Conservation (phyloP, 805 yeast species). For the Clavispora fructus region DNA sequence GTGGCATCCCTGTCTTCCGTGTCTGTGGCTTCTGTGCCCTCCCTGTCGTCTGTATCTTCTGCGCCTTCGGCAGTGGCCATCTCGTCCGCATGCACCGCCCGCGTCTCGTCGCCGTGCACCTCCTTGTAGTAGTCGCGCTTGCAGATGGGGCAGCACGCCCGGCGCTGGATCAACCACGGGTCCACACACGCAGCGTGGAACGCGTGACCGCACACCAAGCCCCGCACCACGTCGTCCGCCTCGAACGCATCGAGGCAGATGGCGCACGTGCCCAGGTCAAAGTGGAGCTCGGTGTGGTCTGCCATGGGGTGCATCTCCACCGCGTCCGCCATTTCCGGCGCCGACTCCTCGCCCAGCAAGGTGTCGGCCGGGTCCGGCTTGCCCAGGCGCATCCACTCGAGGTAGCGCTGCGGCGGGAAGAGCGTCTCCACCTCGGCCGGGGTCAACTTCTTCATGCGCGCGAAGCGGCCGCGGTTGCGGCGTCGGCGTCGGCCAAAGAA, state of each 20-base stretch:
- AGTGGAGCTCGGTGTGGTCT: slow-evolving; percentile 35
- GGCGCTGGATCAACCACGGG: slow-evolving; percentile 72
- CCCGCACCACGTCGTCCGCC: slow-evolving; percentile 61
- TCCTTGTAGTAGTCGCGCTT: slow-evolving; percentile 56
- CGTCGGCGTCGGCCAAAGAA: slow-evolving; percentile 28
- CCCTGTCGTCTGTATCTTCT: too few relatives aligned
- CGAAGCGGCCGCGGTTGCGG: slow-evolving; percentile 33
- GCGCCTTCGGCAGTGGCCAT: too few relatives aligned
- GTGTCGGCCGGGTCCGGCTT: slow-evolving; percentile 21
- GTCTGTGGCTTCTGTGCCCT: too few relatives aligned
- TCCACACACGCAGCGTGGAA: slow-evolving; percentile 76
- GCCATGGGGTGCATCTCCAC: slow-evolving; percentile 3
- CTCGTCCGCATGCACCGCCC: slow-evolving; percentile 1
- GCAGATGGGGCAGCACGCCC: slow-evolving; percentile 83
- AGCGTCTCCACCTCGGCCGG: slow-evolving; percentile 54
- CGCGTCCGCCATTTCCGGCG: not conserved
- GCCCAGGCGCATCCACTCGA: slow-evolving; percentile 59
- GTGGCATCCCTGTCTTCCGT: too few relatives aligned
- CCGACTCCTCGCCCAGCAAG: slow-evolving; percentile 1
- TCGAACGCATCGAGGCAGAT: slow-evolving; percentile 68
- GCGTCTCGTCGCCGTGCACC: slow-evolving; percentile 1
- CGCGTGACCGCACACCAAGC: slow-evolving; percentile 76
- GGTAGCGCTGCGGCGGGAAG: slow-evolving; percentile 54
- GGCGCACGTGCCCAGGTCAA: slow-evolving; percentile 68
- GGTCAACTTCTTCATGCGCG: slow-evolving; percentile 47